Evolutionary conservation across 1,284 basidiomycete species (phyloP), one percentile per base, ranked within the genome.

Genomic region (Marasmius tenuissimus): DNA sequence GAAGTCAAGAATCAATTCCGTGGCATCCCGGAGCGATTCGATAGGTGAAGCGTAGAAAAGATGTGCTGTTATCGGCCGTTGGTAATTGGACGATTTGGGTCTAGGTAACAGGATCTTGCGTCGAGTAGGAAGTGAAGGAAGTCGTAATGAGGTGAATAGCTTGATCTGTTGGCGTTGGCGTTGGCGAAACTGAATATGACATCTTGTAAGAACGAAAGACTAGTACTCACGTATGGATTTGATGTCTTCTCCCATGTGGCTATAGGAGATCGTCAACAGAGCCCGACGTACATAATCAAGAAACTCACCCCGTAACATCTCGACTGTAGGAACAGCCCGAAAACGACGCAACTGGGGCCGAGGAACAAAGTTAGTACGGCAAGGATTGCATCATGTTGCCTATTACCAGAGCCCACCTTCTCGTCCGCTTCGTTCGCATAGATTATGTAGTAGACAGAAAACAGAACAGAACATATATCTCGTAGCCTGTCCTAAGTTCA

Each of bases 201-300:
- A 27, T 27, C 27, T 4, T 27, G 27, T 27, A 27, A 27, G 27
- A 27, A 27, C 4, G n/a, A 27, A 27, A 27, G 27, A 27, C 27
- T 27, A 27, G 27, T 27, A 71, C 84, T 65, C 69, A 93, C 92
- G 78, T 95, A 94, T 62, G 96, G 96, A 76, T 98, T 97, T 9
- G 84, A 85, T 0, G 94, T 94, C 81, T 99, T 99, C 75, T 98
- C 94, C 97, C 97, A 98, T 8, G 95, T 98, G 10, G 85, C 52
- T 54, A 37, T 14, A 38, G n/a, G 34, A 34, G n/a, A 16, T 14
- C 35, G 14, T 37, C n/a, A 34, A 14, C n/a, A 37, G 5, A 14
- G n/a, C 11, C 8, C n/a, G 34, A 20, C n/a, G 16, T 33, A 10
- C 34, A 11, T 18, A 16, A 33, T 37, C 11, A 54, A 38, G 34